Evolutionary conservation across 2,329 filamentous ascomycete genomes (phyloP).

Genomic region (Stemphylium lycopersici): DNA sequence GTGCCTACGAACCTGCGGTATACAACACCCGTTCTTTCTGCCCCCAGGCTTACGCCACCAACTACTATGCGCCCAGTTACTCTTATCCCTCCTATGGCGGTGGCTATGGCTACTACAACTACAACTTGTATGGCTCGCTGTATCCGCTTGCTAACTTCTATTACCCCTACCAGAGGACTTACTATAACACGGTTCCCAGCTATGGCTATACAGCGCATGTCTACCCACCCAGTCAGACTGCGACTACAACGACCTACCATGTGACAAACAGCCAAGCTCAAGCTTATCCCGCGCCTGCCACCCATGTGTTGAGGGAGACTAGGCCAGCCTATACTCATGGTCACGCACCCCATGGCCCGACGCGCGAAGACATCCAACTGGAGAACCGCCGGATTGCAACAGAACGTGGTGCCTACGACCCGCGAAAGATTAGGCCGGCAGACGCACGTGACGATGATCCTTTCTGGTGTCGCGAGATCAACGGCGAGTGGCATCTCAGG

Average conservation of each 20-base stretch:
- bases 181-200: constrained; percentile 32
- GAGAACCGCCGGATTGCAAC: constrained; percentile 41
- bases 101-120: constrained; percentile 34
- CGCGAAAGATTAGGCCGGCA: constrained; percentile 40
- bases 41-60: constrained; percentile 23
- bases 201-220: constrained; percentile 34
- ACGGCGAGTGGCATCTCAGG: constrained; percentile 45
- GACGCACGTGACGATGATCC: constrained; percentile 42
- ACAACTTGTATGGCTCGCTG: constrained; percentile 32
- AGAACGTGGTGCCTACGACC: constrained; percentile 39
- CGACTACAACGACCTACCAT: constrained; percentile 33
- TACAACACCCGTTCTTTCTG: constrained; percentile 29
- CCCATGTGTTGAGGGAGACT: constrained; percentile 16
- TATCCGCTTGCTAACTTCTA: constrained; percentile 47
- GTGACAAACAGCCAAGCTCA: constrained; percentile 31
- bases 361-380: constrained; percentile 37
- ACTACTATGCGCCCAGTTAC: constrained; percentile 21
- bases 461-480: constrained; percentile 48
- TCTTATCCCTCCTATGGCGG: constrained; percentile 21
- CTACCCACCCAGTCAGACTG: constrained; percentile 29
- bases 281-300: constrained; percentile 1
- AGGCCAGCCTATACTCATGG: constrained; percentile 21
- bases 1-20: constrained; percentile 34
- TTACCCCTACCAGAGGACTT: constrained; percentile 40
- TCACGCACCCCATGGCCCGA: constrained; percentile 4